A percentile compares a stretch with the other conserved stretches of the same genome.
These are phyloP conservation scores for Dalbergia cultrata DNA, from an alignment of 306 rosid species.

Conservation along the genomic window DNA sequence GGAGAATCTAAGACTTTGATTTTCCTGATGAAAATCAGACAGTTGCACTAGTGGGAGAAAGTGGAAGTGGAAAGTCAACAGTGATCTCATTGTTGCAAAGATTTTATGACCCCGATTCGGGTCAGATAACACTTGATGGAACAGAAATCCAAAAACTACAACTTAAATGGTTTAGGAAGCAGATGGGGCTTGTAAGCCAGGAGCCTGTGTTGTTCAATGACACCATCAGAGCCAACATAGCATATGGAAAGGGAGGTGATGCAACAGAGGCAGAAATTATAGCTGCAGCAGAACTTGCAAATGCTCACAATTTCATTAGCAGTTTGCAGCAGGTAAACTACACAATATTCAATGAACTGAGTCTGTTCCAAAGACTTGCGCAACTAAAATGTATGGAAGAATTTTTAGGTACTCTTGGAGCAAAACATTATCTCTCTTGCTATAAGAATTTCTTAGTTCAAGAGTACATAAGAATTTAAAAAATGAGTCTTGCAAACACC, in stretches of 20 bases:
- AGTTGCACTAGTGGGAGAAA: conserved; percentile 86
- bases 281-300: conserved; percentile 74
- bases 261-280: conserved; percentile 73
- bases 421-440: no score
- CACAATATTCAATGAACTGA: conserved; percentile 10
- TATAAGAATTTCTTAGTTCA: no score
- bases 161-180: conserved; percentile 78
- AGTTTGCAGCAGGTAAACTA: conserved; percentile 65
- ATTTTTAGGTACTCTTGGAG: no score
- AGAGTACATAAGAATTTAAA: not conserved
- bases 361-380: conserved; percentile 10
- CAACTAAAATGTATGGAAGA: not conserved
- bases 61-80: conserved; percentile 90
- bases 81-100: conserved; percentile 78
- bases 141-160: conserved; percentile 65
- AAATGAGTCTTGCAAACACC: not conserved
- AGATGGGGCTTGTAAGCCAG: conserved; percentile 84
- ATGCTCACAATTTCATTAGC: conserved; percentile 81
- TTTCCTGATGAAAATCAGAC: conserved; percentile 57
- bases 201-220: conserved; percentile 81
- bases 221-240: conserved; percentile 79
- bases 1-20: conserved; percentile 40
- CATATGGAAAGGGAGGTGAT: conserved; percentile 68
- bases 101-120: conserved; percentile 76
- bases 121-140: conserved; percentile 73